Percentiles rank a stretch among this genome's conserved stretches.
These are phyloP conservation scores for Ceratobasidium sp. DNA, from an alignment of 1,284 basidiomycete species.

Conservation along the genomic window DNA sequence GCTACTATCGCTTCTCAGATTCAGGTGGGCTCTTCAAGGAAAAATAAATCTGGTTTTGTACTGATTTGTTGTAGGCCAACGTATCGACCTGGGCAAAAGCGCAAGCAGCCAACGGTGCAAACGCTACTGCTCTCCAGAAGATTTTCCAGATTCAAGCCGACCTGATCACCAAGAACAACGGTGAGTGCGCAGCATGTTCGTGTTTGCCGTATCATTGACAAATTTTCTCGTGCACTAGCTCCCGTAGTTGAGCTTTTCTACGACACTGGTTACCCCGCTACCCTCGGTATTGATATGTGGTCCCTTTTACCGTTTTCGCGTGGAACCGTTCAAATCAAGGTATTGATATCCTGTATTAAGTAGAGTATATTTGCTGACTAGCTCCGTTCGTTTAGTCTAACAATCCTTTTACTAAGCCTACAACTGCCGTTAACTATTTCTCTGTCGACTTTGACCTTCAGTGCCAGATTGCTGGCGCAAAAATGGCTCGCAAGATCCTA, in stretches of 20 bases:
- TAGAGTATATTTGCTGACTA: neutral
- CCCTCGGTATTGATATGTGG: slow-evolving; percentile 66
- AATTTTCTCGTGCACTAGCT: slow-evolving; percentile 54
- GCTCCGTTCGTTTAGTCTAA: slow-evolving; percentile 55
- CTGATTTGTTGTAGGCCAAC: slow-evolving; percentile 51
- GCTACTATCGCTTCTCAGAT: slow-evolving; percentile 13
- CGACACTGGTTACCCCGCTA: slow-evolving; percentile 62
- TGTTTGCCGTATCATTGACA: slow-evolving; percentile 37
- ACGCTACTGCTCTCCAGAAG: slow-evolving; percentile 59
- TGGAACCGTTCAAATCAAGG: slow-evolving; percentile 65
- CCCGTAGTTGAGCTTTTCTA: slow-evolving; percentile 62
- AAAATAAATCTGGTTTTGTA: slow-evolving; percentile 50
- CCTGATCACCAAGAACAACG: slow-evolving; percentile 63
- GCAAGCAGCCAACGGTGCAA: slow-evolving; percentile 60
- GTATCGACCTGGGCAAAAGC: slow-evolving; percentile 59
- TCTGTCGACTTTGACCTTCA: slow-evolving; percentile 64
- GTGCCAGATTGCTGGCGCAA: slow-evolving; percentile 65
- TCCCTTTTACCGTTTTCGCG: slow-evolving; percentile 68
- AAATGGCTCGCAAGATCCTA: slow-evolving; percentile 64
- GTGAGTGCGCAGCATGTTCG: slow-evolving; percentile 50
- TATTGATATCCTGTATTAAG: slow-evolving; percentile 51
- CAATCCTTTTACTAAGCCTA: slow-evolving; percentile 64
- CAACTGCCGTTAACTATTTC: slow-evolving; percentile 66
- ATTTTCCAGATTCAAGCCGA: slow-evolving; percentile 63
- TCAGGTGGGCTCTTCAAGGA: slow-evolving; percentile 50